Evolutionary conservation across 139 green algal genomes (phyloP).

Genomic region (Picochlorum sp.): DNA sequence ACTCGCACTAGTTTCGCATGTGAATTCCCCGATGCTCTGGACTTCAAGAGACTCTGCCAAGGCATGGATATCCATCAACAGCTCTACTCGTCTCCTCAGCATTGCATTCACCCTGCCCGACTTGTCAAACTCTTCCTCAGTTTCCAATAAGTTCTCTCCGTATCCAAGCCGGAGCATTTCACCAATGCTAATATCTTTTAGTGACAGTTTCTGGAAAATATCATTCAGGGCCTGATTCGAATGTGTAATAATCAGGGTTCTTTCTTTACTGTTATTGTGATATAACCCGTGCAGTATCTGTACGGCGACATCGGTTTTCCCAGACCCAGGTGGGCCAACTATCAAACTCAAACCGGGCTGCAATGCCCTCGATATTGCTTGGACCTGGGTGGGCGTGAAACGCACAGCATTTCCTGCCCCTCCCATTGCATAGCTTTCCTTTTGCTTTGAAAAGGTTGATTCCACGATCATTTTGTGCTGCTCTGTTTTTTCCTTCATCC

Average conservation of each 20-base stretch:
- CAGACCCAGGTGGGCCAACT: slow-evolving; percentile 86
- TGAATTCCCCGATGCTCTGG: slow-evolving; percentile 53
- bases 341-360: slow-evolving; percentile 92
- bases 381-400: slow-evolving; percentile 88
- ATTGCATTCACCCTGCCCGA: slow-evolving; percentile 90
- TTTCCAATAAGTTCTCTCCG: slow-evolving; percentile 89
- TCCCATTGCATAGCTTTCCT: too few species aligned
- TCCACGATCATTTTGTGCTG: too few species aligned
- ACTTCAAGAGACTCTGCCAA: slow-evolving; percentile 43
- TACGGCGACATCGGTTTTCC: slow-evolving; percentile 96
- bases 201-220: slow-evolving; percentile 82
- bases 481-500: background rate
- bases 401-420: slow-evolving; percentile 68
- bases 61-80: slow-evolving; percentile 80
- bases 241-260: slow-evolving; percentile 94
- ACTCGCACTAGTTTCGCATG: slow-evolving; percentile 90
- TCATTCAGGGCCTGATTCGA: slow-evolving; percentile 72
- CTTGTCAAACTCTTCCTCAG: slow-evolving; percentile 76
- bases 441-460: too few species aligned
- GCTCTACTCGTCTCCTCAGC: slow-evolving; percentile 76
- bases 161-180: slow-evolving; percentile 92
- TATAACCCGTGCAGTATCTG: slow-evolving; percentile 89
- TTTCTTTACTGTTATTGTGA: slow-evolving; percentile 86
- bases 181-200: slow-evolving; percentile 65
- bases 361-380: slow-evolving; percentile 71